Evolutionary conservation across 2,329 filamentous ascomycete species (phyloP).

Genomic region (Pseudogymnoascus sp.): DNA sequence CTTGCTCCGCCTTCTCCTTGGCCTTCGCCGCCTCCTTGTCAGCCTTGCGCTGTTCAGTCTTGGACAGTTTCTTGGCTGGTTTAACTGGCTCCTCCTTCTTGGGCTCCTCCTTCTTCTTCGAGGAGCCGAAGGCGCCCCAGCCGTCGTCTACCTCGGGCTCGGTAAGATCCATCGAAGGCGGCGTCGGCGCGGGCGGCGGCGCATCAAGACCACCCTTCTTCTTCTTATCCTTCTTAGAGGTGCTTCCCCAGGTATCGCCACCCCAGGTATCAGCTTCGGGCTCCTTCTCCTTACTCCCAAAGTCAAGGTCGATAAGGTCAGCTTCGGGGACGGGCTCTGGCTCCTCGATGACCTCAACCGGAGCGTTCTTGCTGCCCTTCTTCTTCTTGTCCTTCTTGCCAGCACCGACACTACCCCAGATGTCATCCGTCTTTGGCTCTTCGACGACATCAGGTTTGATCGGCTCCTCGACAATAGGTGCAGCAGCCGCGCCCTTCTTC

Average conservation of each 20-base stretch:
- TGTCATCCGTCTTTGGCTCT: conserved; percentile 38
- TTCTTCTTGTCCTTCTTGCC: conserved; percentile 40
- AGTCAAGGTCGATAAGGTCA: conserved; percentile 34
- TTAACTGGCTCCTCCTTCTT: conserved; percentile 32
- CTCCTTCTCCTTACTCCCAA: conserved; percentile 36
- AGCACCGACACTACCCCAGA: conserved; percentile 17
- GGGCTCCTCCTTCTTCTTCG: conserved; percentile 35
- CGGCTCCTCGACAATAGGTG: conserved; percentile 20
- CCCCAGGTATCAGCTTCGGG: conserved; percentile 38
- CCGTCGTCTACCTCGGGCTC: conserved; percentile 32
- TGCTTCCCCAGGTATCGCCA: conserved; percentile 29
- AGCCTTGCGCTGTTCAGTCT: conserved; percentile 43
- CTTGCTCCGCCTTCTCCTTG: conserved; percentile 28
- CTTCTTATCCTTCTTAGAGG: conserved; percentile 38
- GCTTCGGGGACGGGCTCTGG: conserved; percentile 38
- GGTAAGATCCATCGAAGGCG: conserved; percentile 38
- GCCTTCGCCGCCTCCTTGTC: conserved; percentile 37
- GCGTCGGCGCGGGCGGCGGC: conserved; percentile 40
- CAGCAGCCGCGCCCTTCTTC: conserved; percentile 17
- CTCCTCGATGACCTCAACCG: conserved; percentile 39
- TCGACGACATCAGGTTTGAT: conserved; percentile 40
- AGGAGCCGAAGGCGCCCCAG: conserved; percentile 30
- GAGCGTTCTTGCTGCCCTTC: conserved; percentile 40
- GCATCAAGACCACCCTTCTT: conserved; percentile 36
- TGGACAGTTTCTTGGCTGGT: conserved; percentile 33